Percentiles rank a stretch among this genome's conserved stretches.
Conservation (phyloP, 305 asterid species). For the Caryopteris hybrid region DNA sequence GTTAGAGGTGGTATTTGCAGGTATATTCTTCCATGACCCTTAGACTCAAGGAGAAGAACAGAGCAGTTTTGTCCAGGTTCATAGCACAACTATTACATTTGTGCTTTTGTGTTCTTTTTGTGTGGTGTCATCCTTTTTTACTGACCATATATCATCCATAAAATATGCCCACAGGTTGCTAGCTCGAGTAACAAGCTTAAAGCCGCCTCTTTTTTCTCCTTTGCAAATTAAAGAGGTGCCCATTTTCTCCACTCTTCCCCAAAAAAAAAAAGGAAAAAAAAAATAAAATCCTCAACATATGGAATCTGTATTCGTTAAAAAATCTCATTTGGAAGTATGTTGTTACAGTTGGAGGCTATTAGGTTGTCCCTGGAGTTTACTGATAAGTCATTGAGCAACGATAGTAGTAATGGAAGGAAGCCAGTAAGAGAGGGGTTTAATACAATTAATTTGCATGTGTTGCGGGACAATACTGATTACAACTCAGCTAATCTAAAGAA, state of each 20-base stretch:
- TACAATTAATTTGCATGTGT: slow-evolving; percentile 23
- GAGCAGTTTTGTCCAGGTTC: slow-evolving; percentile 55
- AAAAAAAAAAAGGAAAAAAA: not conserved
- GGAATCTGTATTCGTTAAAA: slow-evolving; percentile 13
- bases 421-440: slow-evolving; percentile 20
- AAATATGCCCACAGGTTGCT: slow-evolving; percentile 52
- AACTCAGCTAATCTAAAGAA: slow-evolving; percentile 24
- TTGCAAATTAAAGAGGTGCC: slow-evolving; percentile 73
- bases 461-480: slow-evolving; percentile 27
- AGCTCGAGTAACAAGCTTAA: slow-evolving; percentile 46
- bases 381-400: slow-evolving; percentile 27
- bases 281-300: not conserved
- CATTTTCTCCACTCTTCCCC: not conserved
- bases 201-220: slow-evolving; percentile 55
- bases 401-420: slow-evolving; percentile 26
- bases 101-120: not conserved
- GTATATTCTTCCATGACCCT: slow-evolving; percentile 59
- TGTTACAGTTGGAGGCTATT: slow-evolving; percentile 60
- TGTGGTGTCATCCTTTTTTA: slow-evolving; percentile 3
- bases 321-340: slow-evolving; percentile 25
- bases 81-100: not conserved
- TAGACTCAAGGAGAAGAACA: slow-evolving; percentile 46
- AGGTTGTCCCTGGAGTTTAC: slow-evolving; percentile 34
- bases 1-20: slow-evolving; percentile 43
- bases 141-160: slow-evolving; percentile 13